Percentiles rank a stretch among this genome's conserved stretches.
Conservation (phyloP, 495 filamentous ascomycete genomes). For the Acidomyces sp. region DNA sequence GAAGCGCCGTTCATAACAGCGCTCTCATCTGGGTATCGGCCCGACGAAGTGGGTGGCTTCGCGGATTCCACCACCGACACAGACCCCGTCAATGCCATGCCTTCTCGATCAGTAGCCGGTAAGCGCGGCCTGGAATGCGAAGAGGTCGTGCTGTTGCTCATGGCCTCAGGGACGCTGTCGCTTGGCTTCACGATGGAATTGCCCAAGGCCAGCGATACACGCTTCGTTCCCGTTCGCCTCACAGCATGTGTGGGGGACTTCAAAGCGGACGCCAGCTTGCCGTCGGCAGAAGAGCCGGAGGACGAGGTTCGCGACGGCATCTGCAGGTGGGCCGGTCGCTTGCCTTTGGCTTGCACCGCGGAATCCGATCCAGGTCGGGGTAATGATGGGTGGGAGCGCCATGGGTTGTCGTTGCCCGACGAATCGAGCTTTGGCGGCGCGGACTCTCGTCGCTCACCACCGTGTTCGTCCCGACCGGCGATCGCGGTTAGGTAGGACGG, state of each 20-base stretch:
- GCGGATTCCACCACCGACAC: neutral
- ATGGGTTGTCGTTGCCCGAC: neutral
- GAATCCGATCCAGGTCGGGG: slow-evolving; percentile 8
- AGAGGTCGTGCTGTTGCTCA: slow-evolving; percentile 4
- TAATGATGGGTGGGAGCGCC: neutral
- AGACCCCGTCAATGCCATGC: neutral
- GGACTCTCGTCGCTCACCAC: slow-evolving; percentile 4
- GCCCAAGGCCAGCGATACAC: slow-evolving; percentile 16
- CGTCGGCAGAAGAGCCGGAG: slow-evolving; percentile 17
- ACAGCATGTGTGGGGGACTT: slow-evolving; percentile 9
- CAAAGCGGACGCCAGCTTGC: slow-evolving; percentile 17
- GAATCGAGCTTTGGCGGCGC: slow-evolving; percentile 7
- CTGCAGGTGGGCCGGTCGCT: slow-evolving; percentile 10
- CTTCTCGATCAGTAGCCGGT: neutral
- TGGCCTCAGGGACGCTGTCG: slow-evolving; percentile 13
- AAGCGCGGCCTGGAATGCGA: slow-evolving; percentile 15
- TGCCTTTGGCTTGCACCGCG: slow-evolving; percentile 6
- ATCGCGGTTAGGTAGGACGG: slow-evolving; percentile 13
- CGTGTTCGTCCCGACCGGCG: slow-evolving; percentile 6
- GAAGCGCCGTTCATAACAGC: no score
- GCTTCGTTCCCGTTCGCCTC: slow-evolving; percentile 11
- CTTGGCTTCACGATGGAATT: slow-evolving; percentile 13
- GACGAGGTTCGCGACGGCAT: slow-evolving; percentile 13
- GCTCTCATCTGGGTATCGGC: no score
- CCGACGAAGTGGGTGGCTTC: no score